Evolutionary conservation across 176 grass and related monocot genomes (phyloP).

Genomic region (Miscanthus lutarioriparius): DNA sequence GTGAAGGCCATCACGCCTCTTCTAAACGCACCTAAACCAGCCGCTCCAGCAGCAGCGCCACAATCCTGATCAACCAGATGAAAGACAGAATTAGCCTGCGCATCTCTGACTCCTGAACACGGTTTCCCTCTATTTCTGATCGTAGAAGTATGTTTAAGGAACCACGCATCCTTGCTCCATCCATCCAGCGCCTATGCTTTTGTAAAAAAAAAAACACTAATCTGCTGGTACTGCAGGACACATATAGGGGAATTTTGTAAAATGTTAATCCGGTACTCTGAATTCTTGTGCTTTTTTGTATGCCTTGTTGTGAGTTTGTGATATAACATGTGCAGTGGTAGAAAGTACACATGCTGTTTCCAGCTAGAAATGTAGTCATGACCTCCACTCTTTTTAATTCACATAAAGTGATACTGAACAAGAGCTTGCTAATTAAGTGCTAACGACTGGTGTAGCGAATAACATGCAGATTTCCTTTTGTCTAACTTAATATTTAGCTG

Average conservation of each 20-base stretch:
- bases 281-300: constrained; percentile 6
- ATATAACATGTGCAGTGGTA: constrained; percentile 9
- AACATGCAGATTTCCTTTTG: neutral
- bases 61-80: constrained; percentile 36
- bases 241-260: constrained; percentile 36
- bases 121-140: constrained; percentile 14
- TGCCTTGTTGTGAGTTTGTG: neutral
- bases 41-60: constrained; percentile 15
- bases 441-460: neutral
- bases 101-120: constrained; percentile 11
- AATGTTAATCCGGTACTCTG: constrained; percentile 9
- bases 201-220: constrained; percentile 41
- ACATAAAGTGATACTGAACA: neutral
- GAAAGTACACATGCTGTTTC: neutral
- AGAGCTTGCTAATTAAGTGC: neutral
- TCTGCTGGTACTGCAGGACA: constrained; percentile 34
- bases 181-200: constrained; percentile 11
- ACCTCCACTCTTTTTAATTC: neutral
- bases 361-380: neutral
- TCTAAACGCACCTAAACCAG: constrained; percentile 55
- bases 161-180: constrained; percentile 25
- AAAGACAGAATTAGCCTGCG: neutral
- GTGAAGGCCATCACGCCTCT: constrained; percentile 86
- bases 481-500: neutral
- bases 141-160: neutral